A percentile compares a stretch with the other conserved stretches of the same genome.
phyloP scores from a whole-genome alignment of 306 rosid species.

The Mimosa bimucronata region DNA sequence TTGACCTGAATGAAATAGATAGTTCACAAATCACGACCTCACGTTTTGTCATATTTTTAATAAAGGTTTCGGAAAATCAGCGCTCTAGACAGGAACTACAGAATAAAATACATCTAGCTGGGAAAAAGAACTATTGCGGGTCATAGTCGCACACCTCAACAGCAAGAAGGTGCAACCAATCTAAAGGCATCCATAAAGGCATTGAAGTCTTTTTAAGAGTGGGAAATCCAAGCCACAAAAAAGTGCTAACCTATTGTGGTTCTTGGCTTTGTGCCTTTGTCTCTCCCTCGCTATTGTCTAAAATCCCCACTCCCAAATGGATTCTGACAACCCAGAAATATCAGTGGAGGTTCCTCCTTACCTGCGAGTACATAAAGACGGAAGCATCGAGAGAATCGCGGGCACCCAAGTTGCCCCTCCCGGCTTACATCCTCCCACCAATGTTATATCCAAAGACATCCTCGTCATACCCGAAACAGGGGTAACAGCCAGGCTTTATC shows the following conservation, averaged over 20 bases:
- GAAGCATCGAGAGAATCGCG: conserved; percentile 61
- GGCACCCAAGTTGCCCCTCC: conserved; percentile 63
- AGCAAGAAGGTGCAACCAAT: neutral
- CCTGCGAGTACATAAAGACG: conserved; percentile 63
- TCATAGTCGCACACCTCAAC: neutral
- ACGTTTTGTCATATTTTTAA: neutral
- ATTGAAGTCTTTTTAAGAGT: neutral
- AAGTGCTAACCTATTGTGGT: neutral
- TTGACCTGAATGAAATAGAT: neutral
- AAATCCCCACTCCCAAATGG: conserved; percentile 41
- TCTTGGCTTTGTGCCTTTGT: too few species aligned
- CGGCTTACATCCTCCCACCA: conserved; percentile 58
- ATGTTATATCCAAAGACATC: conserved; percentile 76
- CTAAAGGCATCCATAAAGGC: neutral
- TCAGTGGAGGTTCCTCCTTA: conserved; percentile 65
- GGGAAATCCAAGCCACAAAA: neutral
- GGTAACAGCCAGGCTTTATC: conserved; percentile 67
- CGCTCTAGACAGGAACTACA: neutral
- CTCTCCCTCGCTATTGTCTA: neutral
- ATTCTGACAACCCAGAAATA: conserved; percentile 41
- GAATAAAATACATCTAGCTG: too few species aligned
- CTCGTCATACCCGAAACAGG: conserved; percentile 55
- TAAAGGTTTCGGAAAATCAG: neutral
- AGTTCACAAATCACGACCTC: neutral
- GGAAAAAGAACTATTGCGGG: neutral